Evolutionary conservation across 352 stramenopile species (phyloP), one percentile per base, ranked within the genome.

Genomic region (Phytophthora kernoviae): DNA sequence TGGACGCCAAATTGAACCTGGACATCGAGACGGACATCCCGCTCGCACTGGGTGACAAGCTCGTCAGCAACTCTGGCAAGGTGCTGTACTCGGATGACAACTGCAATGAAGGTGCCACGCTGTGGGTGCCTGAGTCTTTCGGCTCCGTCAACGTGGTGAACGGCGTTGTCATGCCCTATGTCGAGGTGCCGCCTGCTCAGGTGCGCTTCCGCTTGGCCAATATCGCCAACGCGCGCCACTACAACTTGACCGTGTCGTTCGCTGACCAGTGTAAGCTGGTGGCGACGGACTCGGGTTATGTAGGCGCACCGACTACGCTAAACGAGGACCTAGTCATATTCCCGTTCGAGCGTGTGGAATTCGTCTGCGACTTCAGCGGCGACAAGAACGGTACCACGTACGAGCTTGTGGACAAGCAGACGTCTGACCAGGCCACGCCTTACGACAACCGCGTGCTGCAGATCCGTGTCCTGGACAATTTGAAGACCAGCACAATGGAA

Each of bases 211-310:
- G 82, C 20, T 30, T 88, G 21, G 62, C 68, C 18, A 91, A 88
- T 55, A 44, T 69, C 8, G 78, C 82, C 59, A 91, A 91, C 58
- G 62, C 82, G 22, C 82, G 82, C 46, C 71, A 90, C 72, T 91
- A 91, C 75, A 90, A 90, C 69, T 73, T 90, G 11, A 76, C 76
- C 18, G 74, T 91, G 27, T 79, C 82, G 20, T 91, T 90, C 58
- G 58, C 67, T 0, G 63, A 77, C 68, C 81, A 85, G 62, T 90
- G 82, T 48, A 50, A 69, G n/a, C 21, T 81, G 3, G 77, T 91
- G 30, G 79, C 77, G 0, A 84, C 65, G 8, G 82, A 91, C 57
- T 82, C 73, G 6, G 82, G 82, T 22, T 88, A 81, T 43, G 77
- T 91, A 0, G 43, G 74, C 22, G 66, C 70, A 4, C 43, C 74